Conservation (phyloP, 805 yeast species). For the Spathaspora arborariae region DNA sequence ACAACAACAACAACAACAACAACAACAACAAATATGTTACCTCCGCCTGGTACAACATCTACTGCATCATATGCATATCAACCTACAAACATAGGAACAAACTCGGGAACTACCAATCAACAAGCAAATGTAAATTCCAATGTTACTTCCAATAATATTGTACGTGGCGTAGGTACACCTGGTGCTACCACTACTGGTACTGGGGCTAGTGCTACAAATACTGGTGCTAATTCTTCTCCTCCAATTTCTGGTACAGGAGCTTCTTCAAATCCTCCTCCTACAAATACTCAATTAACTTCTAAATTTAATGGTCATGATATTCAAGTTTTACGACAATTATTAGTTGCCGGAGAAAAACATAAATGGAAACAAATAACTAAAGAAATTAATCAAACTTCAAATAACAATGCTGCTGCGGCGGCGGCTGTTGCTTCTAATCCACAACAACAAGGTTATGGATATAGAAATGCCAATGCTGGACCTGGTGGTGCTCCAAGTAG, state of each 20-base stretch:
- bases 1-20: conserved; percentile 1
- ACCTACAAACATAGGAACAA: neutral
- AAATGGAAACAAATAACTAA: conserved; percentile 59
- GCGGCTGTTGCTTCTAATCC: conserved; percentile 1
- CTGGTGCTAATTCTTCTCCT: neutral
- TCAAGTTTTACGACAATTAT: conserved; percentile 42
- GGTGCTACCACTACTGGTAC: conserved; percentile 9
- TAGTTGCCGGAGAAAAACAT: conserved; percentile 50
- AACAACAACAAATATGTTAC: conserved; percentile 1
- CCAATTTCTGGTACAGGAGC: conserved; percentile 8
- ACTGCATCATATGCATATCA: conserved; percentile 1
- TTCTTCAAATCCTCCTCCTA: conserved; percentile 7
- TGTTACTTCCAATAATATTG: neutral
- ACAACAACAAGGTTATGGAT: conserved; percentile 1
- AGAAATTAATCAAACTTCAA: conserved; percentile 19
- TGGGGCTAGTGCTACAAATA: neutral
- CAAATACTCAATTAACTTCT: conserved; percentile 9
- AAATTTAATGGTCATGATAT: conserved; percentile 43
- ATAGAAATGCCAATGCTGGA: neutral
- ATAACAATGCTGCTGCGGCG: conserved; percentile 6
- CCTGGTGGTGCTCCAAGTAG: conserved; percentile 4
- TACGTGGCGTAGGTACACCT: conserved; percentile 9
- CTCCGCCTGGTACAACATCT: conserved; percentile 2
- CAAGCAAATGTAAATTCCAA: neutral
- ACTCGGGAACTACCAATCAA: neutral